These are phyloP conservation scores for Neofusicoccum sp. DNA, from an alignment of 2,329 filamentous ascomycete species.

Conservation along the genomic window DNA sequence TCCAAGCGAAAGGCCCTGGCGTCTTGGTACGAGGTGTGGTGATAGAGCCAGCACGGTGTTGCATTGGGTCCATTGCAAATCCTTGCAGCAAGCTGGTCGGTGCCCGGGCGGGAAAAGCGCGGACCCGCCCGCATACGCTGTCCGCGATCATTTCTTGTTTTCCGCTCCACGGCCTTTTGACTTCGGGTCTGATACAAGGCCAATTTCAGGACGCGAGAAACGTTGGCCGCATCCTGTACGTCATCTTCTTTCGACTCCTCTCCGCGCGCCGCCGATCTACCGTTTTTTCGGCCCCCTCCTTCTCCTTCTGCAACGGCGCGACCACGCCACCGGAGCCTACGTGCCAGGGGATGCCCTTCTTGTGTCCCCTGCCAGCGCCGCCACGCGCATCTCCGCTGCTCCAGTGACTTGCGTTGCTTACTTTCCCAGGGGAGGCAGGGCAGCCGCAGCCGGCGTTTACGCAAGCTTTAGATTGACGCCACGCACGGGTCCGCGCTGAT, in stretches of 20 bases:
- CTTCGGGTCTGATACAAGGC: not conserved
- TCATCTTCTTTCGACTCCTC: not conserved
- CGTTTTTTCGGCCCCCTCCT: not conserved
- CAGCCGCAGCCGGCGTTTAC: not conserved
- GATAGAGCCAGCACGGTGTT: not conserved
- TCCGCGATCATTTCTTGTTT: not conserved
- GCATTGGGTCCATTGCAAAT: not conserved
- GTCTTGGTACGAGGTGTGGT: not conserved
- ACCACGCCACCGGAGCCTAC: not conserved
- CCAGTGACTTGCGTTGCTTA: not conserved
- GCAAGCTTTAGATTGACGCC: slow-evolving; percentile 1
- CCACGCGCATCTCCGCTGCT: not conserved
- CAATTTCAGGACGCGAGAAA: slow-evolving; percentile 1
- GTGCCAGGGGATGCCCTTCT: not conserved
- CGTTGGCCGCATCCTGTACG: not conserved
- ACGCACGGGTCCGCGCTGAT: not conserved
- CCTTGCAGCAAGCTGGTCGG: not conserved
- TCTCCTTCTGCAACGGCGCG: not conserved
- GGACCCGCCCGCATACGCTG: not conserved
- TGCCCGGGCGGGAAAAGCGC: not conserved
- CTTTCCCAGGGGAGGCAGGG: not conserved
- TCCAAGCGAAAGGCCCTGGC: not conserved
- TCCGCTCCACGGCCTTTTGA: not conserved
- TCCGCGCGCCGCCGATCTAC: not conserved
- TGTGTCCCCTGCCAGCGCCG: not conserved